Percentiles rank a stretch among this genome's conserved stretches.
Evolutionary conservation across 768 basidiomycete species (phyloP).

Genomic region (Collybiopsis confluens): DNA sequence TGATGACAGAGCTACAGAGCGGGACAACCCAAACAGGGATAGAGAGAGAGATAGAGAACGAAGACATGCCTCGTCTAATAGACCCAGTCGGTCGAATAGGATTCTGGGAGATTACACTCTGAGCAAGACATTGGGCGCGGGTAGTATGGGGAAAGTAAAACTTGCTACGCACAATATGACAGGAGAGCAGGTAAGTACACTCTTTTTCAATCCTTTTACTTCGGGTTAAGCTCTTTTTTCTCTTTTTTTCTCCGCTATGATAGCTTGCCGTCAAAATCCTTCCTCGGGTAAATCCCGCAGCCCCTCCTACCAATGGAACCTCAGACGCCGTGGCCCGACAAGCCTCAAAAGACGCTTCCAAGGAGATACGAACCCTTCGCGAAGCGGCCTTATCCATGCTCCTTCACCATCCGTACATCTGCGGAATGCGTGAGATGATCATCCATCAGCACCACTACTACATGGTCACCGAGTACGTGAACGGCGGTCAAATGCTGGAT

Average conservation of each 20-base stretch:
- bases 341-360: slow-evolving; percentile 84
- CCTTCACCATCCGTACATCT: slow-evolving; percentile 97
- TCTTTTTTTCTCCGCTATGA: too few relatives aligned
- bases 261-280: slow-evolving; percentile 99
- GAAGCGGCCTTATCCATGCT: slow-evolving; percentile 95
- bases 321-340: slow-evolving; percentile 67
- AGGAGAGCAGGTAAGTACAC: slow-evolving; percentile 77
- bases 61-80: slow-evolving; percentile 9
- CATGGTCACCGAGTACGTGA: slow-evolving; percentile 99
- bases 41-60: slow-evolving; percentile 27
- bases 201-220: slow-evolving; percentile 10
- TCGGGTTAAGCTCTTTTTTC: too few relatives aligned
- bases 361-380: slow-evolving; percentile 93
- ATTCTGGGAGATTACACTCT: slow-evolving; percentile 93
- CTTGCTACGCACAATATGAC: slow-evolving; percentile 85
- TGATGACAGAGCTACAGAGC: slow-evolving; percentile 14
- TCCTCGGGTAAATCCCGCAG: slow-evolving; percentile 71
- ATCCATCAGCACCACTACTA: slow-evolving; percentile 98
- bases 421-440: slow-evolving; percentile 99
- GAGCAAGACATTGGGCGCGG: slow-evolving; percentile 94
- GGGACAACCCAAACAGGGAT: slow-evolving; percentile 21
- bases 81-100: slow-evolving; percentile 42
- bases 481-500: slow-evolving; percentile 99
- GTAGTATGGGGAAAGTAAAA: slow-evolving; percentile 99
- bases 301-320: slow-evolving; percentile 45